Conservation (phyloP, 2,329 filamentous ascomycete species). For the Blumeria hordei region DNA sequence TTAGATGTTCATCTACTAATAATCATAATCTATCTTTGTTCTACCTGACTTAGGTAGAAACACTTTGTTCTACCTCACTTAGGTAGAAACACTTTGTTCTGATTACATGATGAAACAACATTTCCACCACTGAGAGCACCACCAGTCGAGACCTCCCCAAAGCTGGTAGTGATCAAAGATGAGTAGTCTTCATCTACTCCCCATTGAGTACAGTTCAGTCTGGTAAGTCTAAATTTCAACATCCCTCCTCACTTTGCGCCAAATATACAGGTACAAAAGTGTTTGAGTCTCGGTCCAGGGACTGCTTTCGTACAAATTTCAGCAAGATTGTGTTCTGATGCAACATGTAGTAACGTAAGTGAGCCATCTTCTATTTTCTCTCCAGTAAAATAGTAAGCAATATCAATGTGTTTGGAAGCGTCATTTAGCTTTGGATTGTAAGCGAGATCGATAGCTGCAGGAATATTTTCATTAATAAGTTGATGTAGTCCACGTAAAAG, state of each 20-base stretch:
- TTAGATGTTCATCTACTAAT: not conserved
- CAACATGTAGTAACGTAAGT: not conserved
- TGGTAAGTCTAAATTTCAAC: too few relatives aligned
- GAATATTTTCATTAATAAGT: too few relatives aligned
- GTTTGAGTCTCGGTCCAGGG: not conserved
- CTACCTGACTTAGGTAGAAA: not conserved
- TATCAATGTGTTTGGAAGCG: too few relatives aligned
- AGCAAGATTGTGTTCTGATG: not conserved
- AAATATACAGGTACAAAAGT: not conserved
- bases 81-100: not conserved
- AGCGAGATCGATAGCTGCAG: too few relatives aligned
- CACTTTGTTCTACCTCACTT: not conserved
- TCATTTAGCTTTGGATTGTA: too few relatives aligned
- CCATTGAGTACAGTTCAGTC: too few relatives aligned
- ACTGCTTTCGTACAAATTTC: not conserved
- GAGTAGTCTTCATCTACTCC: too few relatives aligned
- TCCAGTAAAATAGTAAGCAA: not conserved
- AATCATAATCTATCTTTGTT: not conserved
- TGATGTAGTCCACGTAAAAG: too few relatives aligned
- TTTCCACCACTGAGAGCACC: too few relatives aligned
- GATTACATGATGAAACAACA: too few relatives aligned
- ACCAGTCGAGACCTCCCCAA: too few relatives aligned
- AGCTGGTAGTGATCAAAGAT: too few relatives aligned
- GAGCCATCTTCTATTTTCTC: not conserved
- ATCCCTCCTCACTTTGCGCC: not conserved